A percentile compares a stretch with the other conserved stretches of the same genome.
phyloP scores from a whole-genome alignment of 2,329 filamentous ascomycete species.

The Rhynchosporium graminicola region DNA sequence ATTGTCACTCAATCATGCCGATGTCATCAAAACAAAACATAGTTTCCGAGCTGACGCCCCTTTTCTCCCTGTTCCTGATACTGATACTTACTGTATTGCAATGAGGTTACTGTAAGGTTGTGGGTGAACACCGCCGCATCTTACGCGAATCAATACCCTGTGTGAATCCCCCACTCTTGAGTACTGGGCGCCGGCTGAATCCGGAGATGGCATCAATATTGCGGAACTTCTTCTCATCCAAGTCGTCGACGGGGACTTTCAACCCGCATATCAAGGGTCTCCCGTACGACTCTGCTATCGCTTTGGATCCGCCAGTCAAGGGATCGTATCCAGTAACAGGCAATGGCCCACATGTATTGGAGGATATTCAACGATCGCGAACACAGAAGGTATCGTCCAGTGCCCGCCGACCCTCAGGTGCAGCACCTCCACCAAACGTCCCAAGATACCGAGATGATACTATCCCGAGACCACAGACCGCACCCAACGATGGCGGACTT shows the following conservation, averaged over 20 bases:
- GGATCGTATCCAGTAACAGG: constrained; percentile 46
- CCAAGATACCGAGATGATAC: constrained; percentile 24
- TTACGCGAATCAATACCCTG: constrained; percentile 13
- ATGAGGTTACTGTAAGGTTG: constrained; percentile 1
- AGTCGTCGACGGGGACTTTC: constrained; percentile 6
- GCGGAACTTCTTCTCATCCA: constrained; percentile 26
- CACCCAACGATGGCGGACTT: constrained; percentile 26
- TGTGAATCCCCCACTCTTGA: constrained; percentile 11
- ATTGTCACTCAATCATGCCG: not conserved
- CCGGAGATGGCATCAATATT: constrained; percentile 23
- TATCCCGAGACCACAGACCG: constrained; percentile 25
- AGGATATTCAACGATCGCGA: constrained; percentile 41
- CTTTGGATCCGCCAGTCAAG: constrained; percentile 43
- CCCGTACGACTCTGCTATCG: constrained; percentile 44
- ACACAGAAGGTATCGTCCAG: constrained; percentile 37
- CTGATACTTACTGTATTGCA: not conserved
- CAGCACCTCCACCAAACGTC: constrained; percentile 24
- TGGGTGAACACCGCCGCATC: not conserved
- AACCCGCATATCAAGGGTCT: constrained; percentile 40
- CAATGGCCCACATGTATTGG: constrained; percentile 45
- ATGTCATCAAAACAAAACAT: not conserved
- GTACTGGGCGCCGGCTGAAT: constrained; percentile 11
- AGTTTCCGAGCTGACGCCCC: not conserved
- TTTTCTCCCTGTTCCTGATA: too few species aligned
- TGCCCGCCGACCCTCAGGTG: constrained; percentile 16